These are phyloP conservation scores for Rhizoclosmatium globosum DNA, from an alignment of 192 early-diverging fungal species.

Conservation along the genomic window DNA sequence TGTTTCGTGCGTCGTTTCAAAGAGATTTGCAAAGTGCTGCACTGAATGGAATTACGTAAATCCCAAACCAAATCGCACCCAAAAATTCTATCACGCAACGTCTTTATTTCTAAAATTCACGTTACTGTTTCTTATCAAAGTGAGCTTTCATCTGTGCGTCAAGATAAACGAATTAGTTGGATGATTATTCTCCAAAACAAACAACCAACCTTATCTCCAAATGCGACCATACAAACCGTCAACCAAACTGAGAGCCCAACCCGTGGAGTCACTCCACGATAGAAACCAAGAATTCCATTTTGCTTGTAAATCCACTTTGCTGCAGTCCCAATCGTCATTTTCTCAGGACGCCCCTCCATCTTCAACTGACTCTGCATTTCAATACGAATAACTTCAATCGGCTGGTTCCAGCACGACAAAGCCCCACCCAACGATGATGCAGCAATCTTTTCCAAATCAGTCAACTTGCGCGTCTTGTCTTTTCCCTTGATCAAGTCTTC, in stretches of 20 bases:
- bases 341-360: constrained; percentile 85
- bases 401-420: constrained; percentile 97
- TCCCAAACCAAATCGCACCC: no score
- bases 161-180: background rate
- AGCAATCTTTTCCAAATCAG: constrained; percentile 66
- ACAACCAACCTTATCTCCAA: constrained; percentile 59
- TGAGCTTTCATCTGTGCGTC: background rate
- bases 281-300: constrained; percentile 92
- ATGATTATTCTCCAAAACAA: no score
- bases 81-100: no score
- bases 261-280: constrained; percentile 65
- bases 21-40: no score
- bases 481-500: constrained; percentile 67
- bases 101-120: no score
- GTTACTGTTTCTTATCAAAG: background rate
- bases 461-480: constrained; percentile 43
- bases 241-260: constrained; percentile 65
- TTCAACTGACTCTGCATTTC: constrained; percentile 98
- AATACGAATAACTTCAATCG: constrained; percentile 98
- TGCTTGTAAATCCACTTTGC: constrained; percentile 91
- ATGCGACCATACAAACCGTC: constrained; percentile 93
- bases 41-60: no score
- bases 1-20: no score
- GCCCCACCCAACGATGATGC: constrained; percentile 92
- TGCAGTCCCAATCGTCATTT: constrained; percentile 85